Base-by-base conservation (phyloP, 1,284 basidiomycete genomes). In the Puccinia horiana region DNA sequence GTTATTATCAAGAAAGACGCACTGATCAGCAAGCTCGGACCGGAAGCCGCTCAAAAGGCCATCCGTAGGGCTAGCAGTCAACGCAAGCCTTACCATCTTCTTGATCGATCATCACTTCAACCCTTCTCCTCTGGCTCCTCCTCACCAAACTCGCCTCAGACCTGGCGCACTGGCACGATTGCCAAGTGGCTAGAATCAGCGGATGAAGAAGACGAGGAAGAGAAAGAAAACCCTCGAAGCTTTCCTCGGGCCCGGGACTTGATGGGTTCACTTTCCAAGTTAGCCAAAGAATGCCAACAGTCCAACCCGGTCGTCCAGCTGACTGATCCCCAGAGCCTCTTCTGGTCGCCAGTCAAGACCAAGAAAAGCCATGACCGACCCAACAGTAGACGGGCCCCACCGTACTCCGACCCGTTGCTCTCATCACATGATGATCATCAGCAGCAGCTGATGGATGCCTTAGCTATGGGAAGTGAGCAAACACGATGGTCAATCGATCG, bases 1-100 rank as follows among this genome's bases (percentile, higher is more conserved):
- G 58, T 76, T 11, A 58, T 58, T 26, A 76, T 76, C 35, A 76
- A 76, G 47, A 76, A 76, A 23, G 56, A 76, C 5, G 58, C 54
- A 20, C 42, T 76, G 40, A 76, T 76, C 56, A 58, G 32, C 58
- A 61, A 61, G 58, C 23, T 76, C 32, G 75, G 75, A 9, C 35
- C 63, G 32, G 40, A 76, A 40, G 75, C 75, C n/a, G 56, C 75
- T 4, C 75, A 61, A 47, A 61, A 42, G 20, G 75, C 56, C 40
- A 76, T 76, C 42, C 75, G 47, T 12, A 56, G 49, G 52, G 49
- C 72, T 32, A 52, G 14, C 14, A 11, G 75, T 20, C 35, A 42
- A 4, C 35, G 58, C 14, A 58, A 61, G 35, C 32, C 75, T 47
- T 14, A 76, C 32, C 56, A 2, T 18, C 42, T 1, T 35, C 23